phyloP scores from a whole-genome alignment of 257 asterid species.

The Perilla frutescens region DNA sequence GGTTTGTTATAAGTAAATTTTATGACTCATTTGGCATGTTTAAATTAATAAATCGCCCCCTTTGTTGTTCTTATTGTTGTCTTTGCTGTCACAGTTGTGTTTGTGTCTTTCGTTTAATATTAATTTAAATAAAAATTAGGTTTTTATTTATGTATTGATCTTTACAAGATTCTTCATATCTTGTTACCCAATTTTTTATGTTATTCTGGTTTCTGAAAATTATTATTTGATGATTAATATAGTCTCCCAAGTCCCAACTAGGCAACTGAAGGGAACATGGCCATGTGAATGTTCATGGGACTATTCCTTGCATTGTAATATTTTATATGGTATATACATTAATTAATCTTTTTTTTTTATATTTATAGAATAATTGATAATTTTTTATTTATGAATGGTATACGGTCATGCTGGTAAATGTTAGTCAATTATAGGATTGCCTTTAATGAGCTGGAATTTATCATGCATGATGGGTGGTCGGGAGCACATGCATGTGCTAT shows the following conservation, averaged over 20 bases:
- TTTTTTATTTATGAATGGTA: not conserved
- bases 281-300: conserved; percentile 71
- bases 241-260: conserved; percentile 34
- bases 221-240: conserved; percentile 33
- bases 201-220: conserved; percentile 18
- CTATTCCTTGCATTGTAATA: conserved; percentile 38
- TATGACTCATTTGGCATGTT: conserved; percentile 49
- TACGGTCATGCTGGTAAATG: conserved; percentile 29
- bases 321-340: conserved; percentile 21
- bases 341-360: conserved; percentile 15
- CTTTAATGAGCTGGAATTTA: conserved; percentile 38
- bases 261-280: conserved; percentile 60
- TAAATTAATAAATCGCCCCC: conserved; percentile 27
- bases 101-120: conserved; percentile 36
- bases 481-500: conserved; percentile 55
- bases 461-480: conserved; percentile 47
- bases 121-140: not conserved
- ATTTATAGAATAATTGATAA: conserved; percentile 31
- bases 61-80: conserved; percentile 37
- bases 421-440: conserved; percentile 31
- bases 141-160: not conserved
- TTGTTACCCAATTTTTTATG: conserved; percentile 22
- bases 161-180: conserved; percentile 46
- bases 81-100: conserved; percentile 52
- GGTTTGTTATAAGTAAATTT: conserved; percentile 43